Percentiles rank a stretch among this genome's conserved stretches.
phyloP scores from a whole-genome alignment of 805 yeast species.

The Wickerhamiella qilinensis region DNA sequence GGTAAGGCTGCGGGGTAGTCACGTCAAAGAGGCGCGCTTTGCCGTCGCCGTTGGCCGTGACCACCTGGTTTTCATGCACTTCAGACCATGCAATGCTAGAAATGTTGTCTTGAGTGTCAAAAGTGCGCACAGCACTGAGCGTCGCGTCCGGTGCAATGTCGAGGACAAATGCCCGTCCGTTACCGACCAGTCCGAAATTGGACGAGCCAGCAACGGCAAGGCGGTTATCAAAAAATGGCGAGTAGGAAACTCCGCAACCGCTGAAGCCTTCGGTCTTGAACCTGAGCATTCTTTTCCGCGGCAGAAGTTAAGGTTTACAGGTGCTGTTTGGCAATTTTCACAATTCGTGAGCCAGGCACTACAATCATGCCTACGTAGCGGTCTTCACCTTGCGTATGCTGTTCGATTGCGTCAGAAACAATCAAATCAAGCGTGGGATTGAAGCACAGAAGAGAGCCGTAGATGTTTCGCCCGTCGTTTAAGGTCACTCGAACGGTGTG shows the following conservation, averaged over 20 bases:
- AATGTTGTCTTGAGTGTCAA: constrained; percentile 87
- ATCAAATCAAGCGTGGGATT: constrained; percentile 20
- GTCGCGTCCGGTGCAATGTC: constrained; percentile 52
- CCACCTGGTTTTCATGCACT: constrained; percentile 69
- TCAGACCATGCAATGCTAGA: constrained; percentile 88
- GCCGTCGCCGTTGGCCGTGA: constrained; percentile 83
- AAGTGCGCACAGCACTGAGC: constrained; percentile 37
- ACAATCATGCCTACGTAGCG: constrained; percentile 23
- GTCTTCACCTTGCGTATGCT: constrained; percentile 12
- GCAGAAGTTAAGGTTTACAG: no score
- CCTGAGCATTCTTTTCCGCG: constrained; percentile 50
- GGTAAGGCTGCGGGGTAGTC: constrained; percentile 22
- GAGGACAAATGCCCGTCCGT: constrained; percentile 64
- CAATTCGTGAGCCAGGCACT: constrained; percentile 18
- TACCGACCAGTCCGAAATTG: constrained; percentile 87
- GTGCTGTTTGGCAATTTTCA: constrained; percentile 13
- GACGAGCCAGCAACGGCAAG: constrained; percentile 83
- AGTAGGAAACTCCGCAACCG: constrained; percentile 77
- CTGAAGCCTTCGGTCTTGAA: constrained; percentile 66
- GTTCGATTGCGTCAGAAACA: constrained; percentile 19
- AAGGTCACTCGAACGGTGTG: constrained; percentile 16
- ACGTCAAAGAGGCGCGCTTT: constrained; percentile 67
- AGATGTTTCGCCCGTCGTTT: constrained; percentile 20
- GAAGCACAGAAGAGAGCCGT: constrained; percentile 20
- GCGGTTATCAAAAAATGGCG: constrained; percentile 82